Evolutionary conservation across 495 filamentous ascomycete genomes (phyloP), one percentile per base, ranked within the genome.

Genomic region (Tuber melanosporum): DNA sequence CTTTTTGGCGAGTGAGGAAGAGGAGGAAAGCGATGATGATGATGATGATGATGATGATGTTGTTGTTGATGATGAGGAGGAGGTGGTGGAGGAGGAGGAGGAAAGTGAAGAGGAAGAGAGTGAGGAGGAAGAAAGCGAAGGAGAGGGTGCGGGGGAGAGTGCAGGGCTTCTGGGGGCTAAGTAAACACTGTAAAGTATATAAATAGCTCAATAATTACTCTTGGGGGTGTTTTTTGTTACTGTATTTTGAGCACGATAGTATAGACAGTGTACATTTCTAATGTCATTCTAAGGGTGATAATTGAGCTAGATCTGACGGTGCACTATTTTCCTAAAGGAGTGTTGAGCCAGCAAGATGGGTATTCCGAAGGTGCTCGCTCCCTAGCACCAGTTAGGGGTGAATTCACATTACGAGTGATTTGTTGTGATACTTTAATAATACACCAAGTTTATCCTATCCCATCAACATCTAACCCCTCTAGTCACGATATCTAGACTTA

Each of bases 1-100:
- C 83, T 98, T 95, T 93, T 86, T 98, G 74, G 91, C 88, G 39
- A 83, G 82, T 71, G 81, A 83, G 26, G 81, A 69, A n/a, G 73
- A 71, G 39, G 79, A 74, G 6, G 75, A 78, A 4, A 17, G 15
- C 15, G 74, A 76, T 2, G 69, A 71, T 14, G 75, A 73, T 0
- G 62, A 57, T 3, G 79, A 78, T 1, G 79, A 75, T 17, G 72
- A 75, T 20, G 70, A 62, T 17, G 75, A 78, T 0, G 81, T n/a
- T n/a, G n/a, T n/a, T n/a, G n/a, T n/a, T 20, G 70, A 62, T 17
- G 75, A 78, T 0, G 81, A 80, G 2, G 75, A 77, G 0, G 74
- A 76, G 0, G 76, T 70, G 0, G 81, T 80, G 0, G 77, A 79
- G 1, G 75, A 74, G 0, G 75, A 79, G 4, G 77, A 77, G 2